Evolutionary conservation across 2,329 filamentous ascomycete species (phyloP).

Genomic region (Fusarium circinatum): DNA sequence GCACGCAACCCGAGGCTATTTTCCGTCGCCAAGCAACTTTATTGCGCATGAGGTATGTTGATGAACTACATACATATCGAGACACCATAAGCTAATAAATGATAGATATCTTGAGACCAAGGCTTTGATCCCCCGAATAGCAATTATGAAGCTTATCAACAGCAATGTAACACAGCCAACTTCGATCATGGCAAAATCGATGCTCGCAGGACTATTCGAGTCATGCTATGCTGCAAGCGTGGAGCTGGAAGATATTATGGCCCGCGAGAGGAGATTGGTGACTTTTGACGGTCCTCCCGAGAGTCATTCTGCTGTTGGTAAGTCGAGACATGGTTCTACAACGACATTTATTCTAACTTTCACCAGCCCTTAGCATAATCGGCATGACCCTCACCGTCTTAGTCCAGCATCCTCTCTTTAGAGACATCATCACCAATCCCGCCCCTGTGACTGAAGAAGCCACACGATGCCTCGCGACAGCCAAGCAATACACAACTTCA

Average conservation of each 20-base stretch:
- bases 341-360: not conserved
- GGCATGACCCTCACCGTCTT: slow-evolving; percentile 42
- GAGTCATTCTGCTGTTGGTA: slow-evolving; percentile 37
- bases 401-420: slow-evolving; percentile 36
- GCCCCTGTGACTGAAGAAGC: slow-evolving; percentile 31
- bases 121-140: slow-evolving; percentile 30
- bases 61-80: fast-evolving
- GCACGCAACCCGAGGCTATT: slow-evolving; percentile 27
- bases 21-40: slow-evolving; percentile 40
- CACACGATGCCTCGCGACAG: slow-evolving; percentile 36
- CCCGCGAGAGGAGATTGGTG: slow-evolving; percentile 33
- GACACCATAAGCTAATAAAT: not conserved
- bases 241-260: slow-evolving; percentile 39
- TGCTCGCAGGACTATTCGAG: slow-evolving; percentile 35
- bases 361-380: slow-evolving; percentile 32
- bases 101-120: slow-evolving; percentile 40
- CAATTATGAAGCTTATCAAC: slow-evolving; percentile 38
- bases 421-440: slow-evolving; percentile 31
- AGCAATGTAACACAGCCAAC: slow-evolving; percentile 11
- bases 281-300: slow-evolving; percentile 36
- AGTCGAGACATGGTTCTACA: not conserved
- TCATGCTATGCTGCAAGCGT: slow-evolving; percentile 37
- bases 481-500: slow-evolving; percentile 30
- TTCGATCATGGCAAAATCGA: slow-evolving; percentile 25
- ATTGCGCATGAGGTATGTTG: slow-evolving; percentile 33